Evolutionary conservation across 495 filamentous ascomycete genomes (phyloP), one percentile per base, ranked within the genome.

Genomic region (Neurospora sp.): DNA sequence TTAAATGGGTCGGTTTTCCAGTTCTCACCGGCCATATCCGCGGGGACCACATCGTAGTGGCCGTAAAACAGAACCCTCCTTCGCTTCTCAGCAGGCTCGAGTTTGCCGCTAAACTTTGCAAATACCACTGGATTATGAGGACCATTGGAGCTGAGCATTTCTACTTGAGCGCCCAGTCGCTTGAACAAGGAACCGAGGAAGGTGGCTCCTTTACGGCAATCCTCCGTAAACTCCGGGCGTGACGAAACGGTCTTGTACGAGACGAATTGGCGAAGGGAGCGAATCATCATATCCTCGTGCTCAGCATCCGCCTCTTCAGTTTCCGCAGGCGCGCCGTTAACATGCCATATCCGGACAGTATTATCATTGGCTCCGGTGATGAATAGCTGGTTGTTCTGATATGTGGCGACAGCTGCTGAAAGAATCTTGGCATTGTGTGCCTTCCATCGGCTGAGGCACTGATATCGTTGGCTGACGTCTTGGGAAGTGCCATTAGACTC

Each of bases 1-100:
- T 91, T 87, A 78, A 97, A 98, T 0, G 96, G 96, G 74, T 97
- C 92, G 9, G 89, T 88, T 71, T 89, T 89, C 96, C 96, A 98
- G 74, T 92, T 92, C 39, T 85, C 86, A 54, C 87, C 87, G 71
- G 91, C 90, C 39, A 91, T 89, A 72, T 96, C 93, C 0, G 96
- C 96, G 24, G 92, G 88, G n/a, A 99, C 94, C n/a, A 99, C 93
- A 74, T 99, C 96, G 82, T 99, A 99, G 76, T 99, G 96, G 4
- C 96, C 96, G 80, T 99, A 99, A 81, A 99, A 99, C 17, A 99
- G 85, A 40, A 98, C 92, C 1, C 92, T 94, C 82, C 94, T 97
- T 31, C 93, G 88, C 36, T 86, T 84, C 17, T 81, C 82, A 0
- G 82, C 78, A 3, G 86, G 86, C 31, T 84, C 79, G 6, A 81